phyloP scores from a whole-genome alignment of 345 rosid genomes.

The Syzygium grande region DNA sequence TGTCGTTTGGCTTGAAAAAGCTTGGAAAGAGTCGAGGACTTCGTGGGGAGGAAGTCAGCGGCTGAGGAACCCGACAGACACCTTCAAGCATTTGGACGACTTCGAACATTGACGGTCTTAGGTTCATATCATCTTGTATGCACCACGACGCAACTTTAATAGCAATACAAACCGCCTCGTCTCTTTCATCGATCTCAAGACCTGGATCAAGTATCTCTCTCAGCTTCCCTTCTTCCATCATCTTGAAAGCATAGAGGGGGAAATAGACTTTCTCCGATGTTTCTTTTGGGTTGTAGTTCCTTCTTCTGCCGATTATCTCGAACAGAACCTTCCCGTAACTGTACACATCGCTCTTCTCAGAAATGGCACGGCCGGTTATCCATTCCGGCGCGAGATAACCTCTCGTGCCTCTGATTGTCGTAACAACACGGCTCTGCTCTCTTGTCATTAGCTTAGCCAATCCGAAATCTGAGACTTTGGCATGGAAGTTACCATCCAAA shows the following conservation, averaged over 20 bases:
- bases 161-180: slow-evolving; percentile 41
- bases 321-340: slow-evolving; percentile 86
- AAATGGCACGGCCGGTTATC: slow-evolving; percentile 89
- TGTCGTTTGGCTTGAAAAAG: slow-evolving; percentile 36
- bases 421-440: slow-evolving; percentile 89
- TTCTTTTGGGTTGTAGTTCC: slow-evolving; percentile 53
- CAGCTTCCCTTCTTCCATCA: slow-evolving; percentile 83
- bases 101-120: slow-evolving; percentile 75
- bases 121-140: slow-evolving; percentile 78
- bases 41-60: slow-evolving; percentile 54
- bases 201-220: slow-evolving; percentile 56
- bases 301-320: slow-evolving; percentile 83
- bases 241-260: slow-evolving; percentile 82
- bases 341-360: slow-evolving; percentile 91
- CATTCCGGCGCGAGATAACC: slow-evolving; percentile 95
- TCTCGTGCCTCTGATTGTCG: slow-evolving; percentile 83
- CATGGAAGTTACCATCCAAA: slow-evolving; percentile 61
- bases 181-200: slow-evolving; percentile 29
- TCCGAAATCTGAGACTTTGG: slow-evolving; percentile 95
- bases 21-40: slow-evolving; percentile 46
- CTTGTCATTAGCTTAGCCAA: slow-evolving; percentile 88
- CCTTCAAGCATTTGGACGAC: slow-evolving; percentile 98
- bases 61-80: slow-evolving; percentile 43
- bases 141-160: slow-evolving; percentile 88
- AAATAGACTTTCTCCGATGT: slow-evolving; percentile 73